Conservation (phyloP, 2,329 filamentous ascomycete genomes). For the Pyrenochaeta sp. region DNA sequence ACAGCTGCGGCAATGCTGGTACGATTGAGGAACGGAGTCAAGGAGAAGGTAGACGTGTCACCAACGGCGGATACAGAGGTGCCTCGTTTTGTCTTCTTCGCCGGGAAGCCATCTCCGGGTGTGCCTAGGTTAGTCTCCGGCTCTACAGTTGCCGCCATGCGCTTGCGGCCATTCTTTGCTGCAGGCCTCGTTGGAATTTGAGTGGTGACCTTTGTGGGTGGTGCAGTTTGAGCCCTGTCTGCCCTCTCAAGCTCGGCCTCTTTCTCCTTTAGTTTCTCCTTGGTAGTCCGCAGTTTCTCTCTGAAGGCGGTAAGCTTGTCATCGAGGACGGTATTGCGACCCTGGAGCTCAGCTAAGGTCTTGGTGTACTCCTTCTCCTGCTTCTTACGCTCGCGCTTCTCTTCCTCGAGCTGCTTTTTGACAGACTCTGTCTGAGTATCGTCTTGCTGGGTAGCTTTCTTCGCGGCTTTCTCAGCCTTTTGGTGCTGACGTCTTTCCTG, state of each 20-base stretch:
- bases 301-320: constrained; percentile 74
- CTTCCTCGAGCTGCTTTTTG: constrained; percentile 58
- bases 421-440: constrained; percentile 56
- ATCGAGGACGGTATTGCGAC: constrained; percentile 70
- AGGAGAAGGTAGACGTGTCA: constrained; percentile 91
- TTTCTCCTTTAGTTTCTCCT: constrained; percentile 75
- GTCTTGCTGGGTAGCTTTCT: constrained; percentile 52
- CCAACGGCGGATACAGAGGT: constrained; percentile 68
- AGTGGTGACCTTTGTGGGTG: constrained; percentile 36
- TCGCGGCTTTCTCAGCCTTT: constrained; percentile 38
- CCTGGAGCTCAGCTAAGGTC: constrained; percentile 66
- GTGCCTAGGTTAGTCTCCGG: constrained; percentile 58
- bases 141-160: constrained; percentile 52
- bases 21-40: constrained; percentile 90
- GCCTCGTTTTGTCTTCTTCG: constrained; percentile 55
- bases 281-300: constrained; percentile 72
- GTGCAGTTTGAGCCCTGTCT: constrained; percentile 52
- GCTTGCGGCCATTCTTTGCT: constrained; percentile 52
- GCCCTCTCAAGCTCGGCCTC: constrained; percentile 58
- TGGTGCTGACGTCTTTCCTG: constrained; percentile 49
- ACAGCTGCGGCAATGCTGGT: constrained; percentile 66
- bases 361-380: constrained; percentile 62
- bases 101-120: constrained; percentile 55
- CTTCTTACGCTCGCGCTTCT: constrained; percentile 61
- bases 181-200: constrained; percentile 43